Percentiles rank a stretch among this genome's conserved stretches.
phyloP scores from a whole-genome alignment of 179 eudicot species.

The Actinidia chinensis region DNA sequence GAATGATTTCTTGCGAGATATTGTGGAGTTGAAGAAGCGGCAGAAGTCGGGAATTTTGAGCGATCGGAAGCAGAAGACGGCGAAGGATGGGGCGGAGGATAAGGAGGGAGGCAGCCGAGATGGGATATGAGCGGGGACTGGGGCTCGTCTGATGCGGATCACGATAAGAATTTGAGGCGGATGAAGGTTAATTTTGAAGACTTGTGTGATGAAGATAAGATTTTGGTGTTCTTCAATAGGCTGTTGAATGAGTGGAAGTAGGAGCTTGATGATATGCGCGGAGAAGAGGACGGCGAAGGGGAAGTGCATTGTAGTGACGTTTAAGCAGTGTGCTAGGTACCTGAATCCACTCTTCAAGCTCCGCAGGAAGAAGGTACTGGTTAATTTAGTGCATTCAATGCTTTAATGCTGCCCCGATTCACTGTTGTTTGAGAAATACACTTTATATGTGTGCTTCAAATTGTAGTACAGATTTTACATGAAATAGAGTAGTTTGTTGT shows the following conservation, averaged over 20 bases:
- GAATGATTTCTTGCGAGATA: slow-evolving; percentile 88
- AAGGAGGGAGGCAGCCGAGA: slow-evolving; percentile 77
- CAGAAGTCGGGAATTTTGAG: slow-evolving; percentile 71
- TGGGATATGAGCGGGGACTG: slow-evolving; percentile 75
- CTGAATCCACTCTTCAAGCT: slow-evolving; percentile 81
- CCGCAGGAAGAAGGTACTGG: slow-evolving; percentile 86
- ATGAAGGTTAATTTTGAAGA: slow-evolving; percentile 85
- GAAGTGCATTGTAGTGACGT: slow-evolving; percentile 86
- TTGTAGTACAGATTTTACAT: too few relatives aligned
- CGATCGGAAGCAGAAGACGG: slow-evolving; percentile 68
- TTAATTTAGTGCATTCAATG: neutral
- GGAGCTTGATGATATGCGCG: slow-evolving; percentile 65
- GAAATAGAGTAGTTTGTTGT: too few relatives aligned
- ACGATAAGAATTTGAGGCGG: slow-evolving; percentile 79
- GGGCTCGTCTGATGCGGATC: slow-evolving; percentile 61
- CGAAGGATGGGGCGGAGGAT: slow-evolving; percentile 58
- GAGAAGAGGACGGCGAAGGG: slow-evolving; percentile 91
- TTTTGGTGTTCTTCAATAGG: slow-evolving; percentile 88
- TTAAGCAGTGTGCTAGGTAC: slow-evolving; percentile 95
- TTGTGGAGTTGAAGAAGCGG: slow-evolving; percentile 84
- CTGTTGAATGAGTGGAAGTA: slow-evolving; percentile 92
- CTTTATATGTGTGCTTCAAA: slow-evolving; percentile 1
- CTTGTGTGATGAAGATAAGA: slow-evolving; percentile 87
- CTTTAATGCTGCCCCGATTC: neutral
- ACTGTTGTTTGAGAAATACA: neutral